These are phyloP conservation scores for Diaporthe ampelina DNA, from an alignment of 2,329 filamentous ascomycete species.

Conservation along the genomic window DNA sequence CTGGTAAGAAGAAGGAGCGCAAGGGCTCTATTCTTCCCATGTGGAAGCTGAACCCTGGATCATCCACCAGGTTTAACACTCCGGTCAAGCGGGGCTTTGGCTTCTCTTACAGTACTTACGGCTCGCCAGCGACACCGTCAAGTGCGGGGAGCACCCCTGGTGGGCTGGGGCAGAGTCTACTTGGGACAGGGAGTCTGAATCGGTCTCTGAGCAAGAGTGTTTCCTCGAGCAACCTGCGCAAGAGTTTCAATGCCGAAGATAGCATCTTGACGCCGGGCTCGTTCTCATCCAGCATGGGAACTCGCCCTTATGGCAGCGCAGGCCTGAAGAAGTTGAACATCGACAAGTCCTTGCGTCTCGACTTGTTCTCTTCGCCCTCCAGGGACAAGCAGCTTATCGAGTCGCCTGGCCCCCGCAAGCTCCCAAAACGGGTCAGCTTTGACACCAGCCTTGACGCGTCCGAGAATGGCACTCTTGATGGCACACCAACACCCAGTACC, in stretches of 20 bases:
- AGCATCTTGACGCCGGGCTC: constrained; percentile 89
- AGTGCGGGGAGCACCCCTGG: constrained; percentile 79
- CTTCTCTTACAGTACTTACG: constrained; percentile 93
- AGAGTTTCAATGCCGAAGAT: constrained; percentile 85
- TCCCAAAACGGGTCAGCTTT: constrained; percentile 93
- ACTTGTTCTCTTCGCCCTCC: constrained; percentile 74
- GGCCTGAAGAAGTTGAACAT: constrained; percentile 93
- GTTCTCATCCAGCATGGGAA: constrained; percentile 78
- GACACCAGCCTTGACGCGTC: constrained; percentile 73
- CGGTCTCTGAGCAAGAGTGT: constrained; percentile 87
- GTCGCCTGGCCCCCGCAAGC: constrained; percentile 62
- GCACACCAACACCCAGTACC: constrained; percentile 52
- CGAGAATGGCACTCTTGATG: constrained; percentile 52
- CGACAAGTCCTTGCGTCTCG: constrained; percentile 85
- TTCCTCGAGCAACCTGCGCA: constrained; percentile 87
- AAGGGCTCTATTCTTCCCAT: constrained; percentile 86
- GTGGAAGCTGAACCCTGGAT: constrained; percentile 87
- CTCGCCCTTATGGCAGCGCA: constrained; percentile 75
- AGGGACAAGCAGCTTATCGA: constrained; percentile 63
- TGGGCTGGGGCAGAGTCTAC: constrained; percentile 74
- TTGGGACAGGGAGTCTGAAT: constrained; percentile 74
- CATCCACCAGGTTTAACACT: constrained; percentile 83
- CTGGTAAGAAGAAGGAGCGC: constrained; percentile 77
- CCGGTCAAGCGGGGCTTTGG: constrained; percentile 91
- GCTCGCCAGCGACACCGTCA: constrained; percentile 80